Evolutionary conservation across 768 basidiomycete genomes (phyloP), one percentile per base, ranked within the genome.

Genomic region (Pluteus cervinus): DNA sequence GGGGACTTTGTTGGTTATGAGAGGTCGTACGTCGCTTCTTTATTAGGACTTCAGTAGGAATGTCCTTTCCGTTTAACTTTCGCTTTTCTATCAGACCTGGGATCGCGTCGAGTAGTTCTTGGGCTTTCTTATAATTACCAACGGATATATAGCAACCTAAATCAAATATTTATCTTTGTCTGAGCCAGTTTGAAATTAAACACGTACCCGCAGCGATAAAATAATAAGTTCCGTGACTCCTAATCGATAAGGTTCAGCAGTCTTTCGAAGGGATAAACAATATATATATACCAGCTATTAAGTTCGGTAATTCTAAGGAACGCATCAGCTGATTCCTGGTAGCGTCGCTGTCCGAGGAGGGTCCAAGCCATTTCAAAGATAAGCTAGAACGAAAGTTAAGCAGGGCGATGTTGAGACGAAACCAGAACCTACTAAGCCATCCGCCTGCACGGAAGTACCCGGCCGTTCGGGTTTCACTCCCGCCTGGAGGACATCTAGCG

Each of bases 321-420:
- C 40, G 67, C 65, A 32, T 81, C 73, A 2, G 82, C 83, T 1
- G 80, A 69, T 44, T 87, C 82, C 44, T 70, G 59, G 38, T 87
- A 86, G 40, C 70, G 63, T 37, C 79, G 58, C 40, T 82, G 69
- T 1, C 76, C 67, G 3, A 88, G 65, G 1, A 84, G 55, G 11
- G 77, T 79, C 86, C 86, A 88, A 1, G 81, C 84, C 3, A 89
- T 67, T 54, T 89, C 86, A 45, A 86, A 88, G 10, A 75, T 65
- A 5, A 88, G 66, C 81, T 85, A 40, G 10, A n/a, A 15, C 4
- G 12, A 18, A 14, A 20, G 24, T 28, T 9, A 24, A 25, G 3
- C 25, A 24, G 14, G 20, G 31, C 11, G 24, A 4, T 29, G 8
- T 37, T 5, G 38, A 22, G 7, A 11, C 14, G 5, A 21, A 12